Conservation (phyloP, 768 basidiomycete genomes). For the Candolleomyces aberdarensis region DNA sequence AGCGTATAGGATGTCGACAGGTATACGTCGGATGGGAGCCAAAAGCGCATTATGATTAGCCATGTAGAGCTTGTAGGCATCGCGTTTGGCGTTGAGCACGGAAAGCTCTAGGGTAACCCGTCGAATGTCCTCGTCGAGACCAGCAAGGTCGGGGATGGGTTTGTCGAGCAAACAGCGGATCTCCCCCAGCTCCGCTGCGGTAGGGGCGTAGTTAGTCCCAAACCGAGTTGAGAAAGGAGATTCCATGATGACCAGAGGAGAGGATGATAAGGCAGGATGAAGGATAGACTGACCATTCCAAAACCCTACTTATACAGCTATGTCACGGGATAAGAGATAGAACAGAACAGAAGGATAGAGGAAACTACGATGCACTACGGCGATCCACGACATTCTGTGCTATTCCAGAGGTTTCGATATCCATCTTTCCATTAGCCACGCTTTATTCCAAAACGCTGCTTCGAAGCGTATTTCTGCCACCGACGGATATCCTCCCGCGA, state of each 20-base stretch:
- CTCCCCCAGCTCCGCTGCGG: constrained; percentile 4
- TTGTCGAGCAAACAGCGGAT: constrained; percentile 7
- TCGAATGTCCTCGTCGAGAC: constrained; percentile 7
- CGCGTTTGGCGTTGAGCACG: constrained; percentile 3
- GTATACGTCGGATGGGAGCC: constrained; percentile 16
- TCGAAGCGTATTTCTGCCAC: constrained; percentile 54
- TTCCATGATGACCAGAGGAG: constrained; percentile 11
- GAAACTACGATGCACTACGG: too few relatives aligned
- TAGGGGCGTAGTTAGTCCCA: constrained; percentile 11
- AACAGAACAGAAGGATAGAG: too few relatives aligned
- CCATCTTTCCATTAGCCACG: constrained; percentile 1
- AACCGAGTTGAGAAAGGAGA: constrained; percentile 7
- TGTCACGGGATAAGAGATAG: too few relatives aligned
- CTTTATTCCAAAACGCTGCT: constrained; percentile 27
- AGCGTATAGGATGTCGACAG: constrained; percentile 15
- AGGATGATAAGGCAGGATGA: too few relatives aligned
- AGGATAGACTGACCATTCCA: too few relatives aligned
- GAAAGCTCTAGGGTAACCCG: constrained; percentile 2
- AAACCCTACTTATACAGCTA: too few relatives aligned
- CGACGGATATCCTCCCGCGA: constrained; percentile 52
- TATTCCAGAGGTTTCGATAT: too few relatives aligned
- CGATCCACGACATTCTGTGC: too few relatives aligned
- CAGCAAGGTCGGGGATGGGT: constrained; percentile 6
- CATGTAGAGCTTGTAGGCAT: constrained; percentile 1
- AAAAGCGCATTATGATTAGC: constrained; percentile 10